These are phyloP conservation scores for Debaryomyces sp. DNA, from an alignment of 1,139 yeast species.

Conservation along the genomic window DNA sequence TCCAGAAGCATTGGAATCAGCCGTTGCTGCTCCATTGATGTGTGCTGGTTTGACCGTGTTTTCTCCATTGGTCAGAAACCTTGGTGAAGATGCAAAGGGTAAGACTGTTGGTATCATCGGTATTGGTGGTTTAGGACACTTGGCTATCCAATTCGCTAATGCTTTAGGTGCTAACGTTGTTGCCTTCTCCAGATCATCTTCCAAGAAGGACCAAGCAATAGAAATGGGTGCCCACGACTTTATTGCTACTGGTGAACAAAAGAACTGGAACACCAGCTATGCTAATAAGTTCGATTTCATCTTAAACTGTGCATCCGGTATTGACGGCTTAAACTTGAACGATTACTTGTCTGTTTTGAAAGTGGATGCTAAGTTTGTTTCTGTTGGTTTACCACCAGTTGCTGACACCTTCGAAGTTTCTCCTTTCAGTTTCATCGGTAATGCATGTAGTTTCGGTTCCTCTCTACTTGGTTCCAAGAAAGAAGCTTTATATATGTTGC, in stretches of 20 bases:
- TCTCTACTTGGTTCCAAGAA: conserved; percentile 40
- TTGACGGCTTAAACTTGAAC: conserved; percentile 35
- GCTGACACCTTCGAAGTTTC: conserved; percentile 28
- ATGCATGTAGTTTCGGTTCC: conserved; percentile 35
- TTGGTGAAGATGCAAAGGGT: conserved; percentile 31
- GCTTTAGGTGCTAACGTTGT: conserved; percentile 46
- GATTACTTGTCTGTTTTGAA: conserved; percentile 35
- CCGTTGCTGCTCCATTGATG: conserved; percentile 62
- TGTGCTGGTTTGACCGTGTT: conserved; percentile 71
- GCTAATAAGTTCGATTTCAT: conserved; percentile 47
- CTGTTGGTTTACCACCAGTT: conserved; percentile 55
- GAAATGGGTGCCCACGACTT: conserved; percentile 43
- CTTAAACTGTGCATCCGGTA: conserved; percentile 50
- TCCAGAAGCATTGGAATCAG: conserved; percentile 53
- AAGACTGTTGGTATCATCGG: conserved; percentile 52
- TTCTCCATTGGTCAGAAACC: conserved; percentile 51
- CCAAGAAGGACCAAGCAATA: conserved; percentile 39
- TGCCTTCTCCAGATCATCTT: conserved; percentile 40
- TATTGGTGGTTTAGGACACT: conserved; percentile 50
- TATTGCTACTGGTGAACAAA: conserved; percentile 42
- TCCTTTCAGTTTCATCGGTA: conserved; percentile 30
- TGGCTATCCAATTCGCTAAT: conserved; percentile 43
- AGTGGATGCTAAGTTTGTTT: conserved; percentile 51
- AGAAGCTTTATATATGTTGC: conserved; percentile 42
- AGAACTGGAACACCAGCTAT: conserved; percentile 33